These are phyloP conservation scores for Termitomyces sp. DNA, from an alignment of 768 basidiomycete genomes.

Conservation along the genomic window DNA sequence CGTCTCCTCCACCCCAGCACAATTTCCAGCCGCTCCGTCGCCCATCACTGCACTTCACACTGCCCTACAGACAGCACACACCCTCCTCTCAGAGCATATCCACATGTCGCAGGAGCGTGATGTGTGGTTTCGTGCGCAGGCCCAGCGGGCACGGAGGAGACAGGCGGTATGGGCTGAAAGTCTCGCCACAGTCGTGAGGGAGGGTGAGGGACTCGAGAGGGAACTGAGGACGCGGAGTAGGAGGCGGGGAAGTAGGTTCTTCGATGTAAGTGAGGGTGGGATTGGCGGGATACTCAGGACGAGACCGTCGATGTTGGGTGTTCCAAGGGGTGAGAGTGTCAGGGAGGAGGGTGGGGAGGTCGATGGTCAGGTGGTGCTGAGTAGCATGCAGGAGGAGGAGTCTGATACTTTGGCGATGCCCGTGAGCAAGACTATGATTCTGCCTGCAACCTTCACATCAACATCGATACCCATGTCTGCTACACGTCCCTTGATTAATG, in stretches of 20 bases:
- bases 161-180: conserved; percentile 87
- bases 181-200: conserved; percentile 75
- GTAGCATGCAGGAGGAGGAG: no score
- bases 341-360: neutral
- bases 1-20: neutral
- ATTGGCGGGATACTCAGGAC: conserved; percentile 15
- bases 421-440: neutral
- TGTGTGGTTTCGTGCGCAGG: conserved; percentile 63
- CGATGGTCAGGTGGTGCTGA: neutral
- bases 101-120: conserved; percentile 75
- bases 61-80: conserved; percentile 21
- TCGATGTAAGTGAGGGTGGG: conserved; percentile 27
- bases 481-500: no score
- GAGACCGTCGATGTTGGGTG: conserved; percentile 13
- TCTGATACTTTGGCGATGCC: neutral
- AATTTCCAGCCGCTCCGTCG: neutral
- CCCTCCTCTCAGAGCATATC: conserved; percentile 60
- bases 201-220: conserved; percentile 78
- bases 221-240: conserved; percentile 63
- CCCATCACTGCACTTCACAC: neutral
- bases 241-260: conserved; percentile 53
- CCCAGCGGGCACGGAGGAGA: conserved; percentile 58
- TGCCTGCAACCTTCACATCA: neutral
- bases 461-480: neutral
- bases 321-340: neutral